phyloP scores from a whole-genome alignment of 768 basidiomycete species.

The Myochromella boudieri region DNA sequence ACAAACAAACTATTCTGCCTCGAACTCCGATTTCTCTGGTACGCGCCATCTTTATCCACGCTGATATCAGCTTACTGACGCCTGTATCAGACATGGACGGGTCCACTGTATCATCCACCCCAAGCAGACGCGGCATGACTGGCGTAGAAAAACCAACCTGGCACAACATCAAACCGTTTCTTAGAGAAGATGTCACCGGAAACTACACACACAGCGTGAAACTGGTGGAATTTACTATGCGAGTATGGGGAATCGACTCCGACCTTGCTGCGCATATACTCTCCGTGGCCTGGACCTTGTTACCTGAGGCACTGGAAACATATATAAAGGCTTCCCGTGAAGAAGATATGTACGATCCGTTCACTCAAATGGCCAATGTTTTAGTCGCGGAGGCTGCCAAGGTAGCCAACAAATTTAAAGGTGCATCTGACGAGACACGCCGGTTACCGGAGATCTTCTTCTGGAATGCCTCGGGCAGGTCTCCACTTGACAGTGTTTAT shows the following conservation, averaged over 20 bases:
- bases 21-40: no score
- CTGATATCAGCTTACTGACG: no score
- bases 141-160: background rate
- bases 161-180: background rate
- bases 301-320: background rate
- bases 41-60: no score
- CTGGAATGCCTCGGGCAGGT: background rate
- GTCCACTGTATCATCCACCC: background rate
- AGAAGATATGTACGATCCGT: background rate
- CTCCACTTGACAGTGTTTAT: background rate
- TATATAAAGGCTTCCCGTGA: background rate
- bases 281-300: background rate
- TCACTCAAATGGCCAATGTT: background rate
- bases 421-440: background rate
- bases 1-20: no score
- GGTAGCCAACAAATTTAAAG: background rate
- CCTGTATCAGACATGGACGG: no score
- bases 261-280: background rate
- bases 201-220: background rate
- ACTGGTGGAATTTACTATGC: background rate
- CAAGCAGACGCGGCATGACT: background rate
- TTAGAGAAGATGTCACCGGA: background rate
- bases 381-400: background rate
- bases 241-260: background rate
- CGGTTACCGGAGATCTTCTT: background rate